Evolutionary conservation across 257 asterid species (phyloP), one percentile per base, ranked within the genome.

Genomic region (Mentha longifolia): DNA sequence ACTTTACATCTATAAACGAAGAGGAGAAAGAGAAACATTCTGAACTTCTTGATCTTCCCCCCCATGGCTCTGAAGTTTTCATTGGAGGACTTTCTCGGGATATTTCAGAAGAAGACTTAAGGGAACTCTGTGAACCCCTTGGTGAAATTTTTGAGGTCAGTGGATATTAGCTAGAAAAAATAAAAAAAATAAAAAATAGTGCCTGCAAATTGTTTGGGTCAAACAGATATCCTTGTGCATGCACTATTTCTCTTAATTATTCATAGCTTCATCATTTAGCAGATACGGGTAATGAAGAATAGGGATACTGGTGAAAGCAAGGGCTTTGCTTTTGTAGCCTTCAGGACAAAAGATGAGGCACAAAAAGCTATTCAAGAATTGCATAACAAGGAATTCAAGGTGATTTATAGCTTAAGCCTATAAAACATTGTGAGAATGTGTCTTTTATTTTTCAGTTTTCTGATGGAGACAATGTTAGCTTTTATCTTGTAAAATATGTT

Each of bases 261-360:
- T 77, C 61, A 77, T 63, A 43, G 69, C 69, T 61, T 78, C 70
- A 31, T 67, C 61, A 39, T 77, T 59, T 84, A 77, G 79, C 98
- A 93, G 98, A 76, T 93, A 68, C 87, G 97, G 75, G 79, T 93
- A 56, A 78, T 91, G 95, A 91, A 83, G 78, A 93, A 93, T 79
- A 86, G 87, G 82, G 97, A 89, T 78, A 93, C 97, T 60, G 98
- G 98, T 65, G 97, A 93, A 86, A 87, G 95, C 82, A 93, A 91
- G 82, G 98, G 98, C 45, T 93, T 91, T 81, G 95, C 98, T 67
- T 93, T 93, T 86, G 98, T 93, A 58, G 95, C 95, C 59, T 93
- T 89, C 86, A 83, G 67, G 75, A 85, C 92, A 17, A 87, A 81
- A 78, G 97, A 93, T 62, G 85, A 81, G 47, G 97, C 95, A 45